These are phyloP conservation scores for Naganishia kalamii DNA, from an alignment of 768 basidiomycete species.

Conservation along the genomic window DNA sequence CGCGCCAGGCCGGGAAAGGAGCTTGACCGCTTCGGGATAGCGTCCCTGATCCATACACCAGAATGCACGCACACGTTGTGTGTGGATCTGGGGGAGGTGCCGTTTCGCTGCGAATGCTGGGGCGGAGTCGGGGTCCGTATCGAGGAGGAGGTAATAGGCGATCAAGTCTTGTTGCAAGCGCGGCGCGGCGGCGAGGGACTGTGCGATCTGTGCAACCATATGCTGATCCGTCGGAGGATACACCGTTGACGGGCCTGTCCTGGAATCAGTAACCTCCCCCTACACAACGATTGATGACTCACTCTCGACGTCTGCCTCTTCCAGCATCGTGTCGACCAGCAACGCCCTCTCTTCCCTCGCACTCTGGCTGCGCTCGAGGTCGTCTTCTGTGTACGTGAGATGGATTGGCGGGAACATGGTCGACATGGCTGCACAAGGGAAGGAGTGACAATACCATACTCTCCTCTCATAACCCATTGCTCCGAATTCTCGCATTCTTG, in stretches of 20 bases:
- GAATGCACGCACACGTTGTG: not conserved
- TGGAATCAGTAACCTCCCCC: too few relatives aligned
- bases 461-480: too few relatives aligned
- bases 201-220: not conserved
- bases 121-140: not conserved
- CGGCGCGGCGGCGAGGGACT: not conserved
- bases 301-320: not conserved
- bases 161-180: not conserved
- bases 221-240: constrained; percentile 1
- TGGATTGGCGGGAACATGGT: too few relatives aligned
- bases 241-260: not conserved
- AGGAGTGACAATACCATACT: too few relatives aligned
- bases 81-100: not conserved
- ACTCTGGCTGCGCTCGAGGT: not conserved
- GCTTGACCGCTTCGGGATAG: not conserved
- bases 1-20: not conserved
- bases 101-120: not conserved
- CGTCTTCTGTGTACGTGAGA: not conserved
- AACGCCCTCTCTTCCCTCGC: not conserved
- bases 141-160: constrained; percentile 5
- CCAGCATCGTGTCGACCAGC: constrained; percentile 1
- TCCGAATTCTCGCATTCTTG: too few relatives aligned
- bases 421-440: too few relatives aligned
- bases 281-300: not conserved
- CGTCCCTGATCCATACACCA: not conserved